Percentiles rank a stretch among this genome's conserved stretches.
phyloP scores from a whole-genome alignment of 129 eudicot species.

The Flaveria linearis region DNA sequence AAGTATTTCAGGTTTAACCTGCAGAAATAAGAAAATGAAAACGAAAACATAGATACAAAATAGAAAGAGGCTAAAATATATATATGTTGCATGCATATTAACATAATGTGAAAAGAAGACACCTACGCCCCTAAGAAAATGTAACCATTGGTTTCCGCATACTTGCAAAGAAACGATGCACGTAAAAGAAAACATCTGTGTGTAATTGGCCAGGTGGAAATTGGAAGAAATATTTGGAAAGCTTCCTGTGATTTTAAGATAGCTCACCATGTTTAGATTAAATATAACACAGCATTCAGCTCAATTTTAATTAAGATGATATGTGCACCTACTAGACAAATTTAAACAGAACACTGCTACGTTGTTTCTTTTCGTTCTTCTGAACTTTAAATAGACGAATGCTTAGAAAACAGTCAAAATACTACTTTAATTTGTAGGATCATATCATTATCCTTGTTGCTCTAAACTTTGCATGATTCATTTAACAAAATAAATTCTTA shows the following conservation, averaged over 20 bases:
- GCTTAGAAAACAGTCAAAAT: neutral
- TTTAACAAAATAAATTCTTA: neutral
- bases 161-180: conserved; percentile 15
- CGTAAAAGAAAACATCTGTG: neutral
- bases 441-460: neutral
- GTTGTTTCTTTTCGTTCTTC: neutral
- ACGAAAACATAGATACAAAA: conserved; percentile 11
- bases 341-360: neutral
- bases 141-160: neutral
- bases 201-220: neutral
- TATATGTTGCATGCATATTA: neutral
- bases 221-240: neutral
- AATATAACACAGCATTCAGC: neutral
- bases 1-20: conserved; percentile 89
- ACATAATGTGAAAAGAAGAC: neutral
- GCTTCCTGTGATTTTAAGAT: neutral
- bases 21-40: conserved; percentile 27
- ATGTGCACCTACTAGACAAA: conserved; percentile 8
- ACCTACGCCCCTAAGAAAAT: neutral
- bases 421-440: neutral
- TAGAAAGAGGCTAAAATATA: neutral
- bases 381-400: neutral
- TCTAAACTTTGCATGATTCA: neutral
- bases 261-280: neutral
- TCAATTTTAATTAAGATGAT: neutral